phyloP scores from a whole-genome alignment of 495 filamentous ascomycete genomes.

The Aspergillus diversus region DNA sequence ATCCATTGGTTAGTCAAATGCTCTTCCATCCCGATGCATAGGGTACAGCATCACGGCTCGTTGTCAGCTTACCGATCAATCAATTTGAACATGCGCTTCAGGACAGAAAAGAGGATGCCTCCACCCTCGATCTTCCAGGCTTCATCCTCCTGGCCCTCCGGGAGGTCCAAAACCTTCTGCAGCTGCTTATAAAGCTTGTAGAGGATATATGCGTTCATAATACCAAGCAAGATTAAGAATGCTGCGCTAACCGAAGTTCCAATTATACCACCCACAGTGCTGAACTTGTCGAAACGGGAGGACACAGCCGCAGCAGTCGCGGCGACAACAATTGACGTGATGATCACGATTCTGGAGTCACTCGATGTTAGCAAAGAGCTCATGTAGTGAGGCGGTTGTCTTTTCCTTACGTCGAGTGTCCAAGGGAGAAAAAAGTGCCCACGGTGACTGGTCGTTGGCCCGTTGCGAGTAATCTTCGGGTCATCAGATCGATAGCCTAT shows the following conservation, averaged over 20 bases:
- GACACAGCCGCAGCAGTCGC: conserved; percentile 84
- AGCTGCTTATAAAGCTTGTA: conserved; percentile 72
- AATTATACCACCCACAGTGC: conserved; percentile 83
- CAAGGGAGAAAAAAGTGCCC: conserved; percentile 92
- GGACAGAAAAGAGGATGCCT: conserved; percentile 71
- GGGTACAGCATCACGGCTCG: background rate
- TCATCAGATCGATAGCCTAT: conserved; percentile 93
- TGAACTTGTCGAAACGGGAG: conserved; percentile 76
- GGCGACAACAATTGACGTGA: conserved; percentile 90
- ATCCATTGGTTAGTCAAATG: conserved; percentile 8
- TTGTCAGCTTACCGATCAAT: conserved; percentile 64
- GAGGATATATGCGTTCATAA: conserved; percentile 84
- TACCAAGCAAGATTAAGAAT: conserved; percentile 81
- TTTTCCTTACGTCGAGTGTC: conserved; percentile 73
- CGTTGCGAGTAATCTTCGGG: conserved; percentile 82
- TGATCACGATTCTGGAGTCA: conserved; percentile 69
- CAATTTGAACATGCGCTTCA: conserved; percentile 77
- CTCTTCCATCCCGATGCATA: too few species aligned
- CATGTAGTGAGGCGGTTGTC: background rate
- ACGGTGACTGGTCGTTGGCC: conserved; percentile 89
- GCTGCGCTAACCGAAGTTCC: conserved; percentile 77
- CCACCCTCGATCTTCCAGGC: conserved; percentile 73
- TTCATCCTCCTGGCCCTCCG: conserved; percentile 57
- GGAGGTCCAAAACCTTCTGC: conserved; percentile 56
- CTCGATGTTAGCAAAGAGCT: background rate